phyloP scores from a whole-genome alignment of 2,329 filamentous ascomycete species.

The Rutstroemia sp. region DNA sequence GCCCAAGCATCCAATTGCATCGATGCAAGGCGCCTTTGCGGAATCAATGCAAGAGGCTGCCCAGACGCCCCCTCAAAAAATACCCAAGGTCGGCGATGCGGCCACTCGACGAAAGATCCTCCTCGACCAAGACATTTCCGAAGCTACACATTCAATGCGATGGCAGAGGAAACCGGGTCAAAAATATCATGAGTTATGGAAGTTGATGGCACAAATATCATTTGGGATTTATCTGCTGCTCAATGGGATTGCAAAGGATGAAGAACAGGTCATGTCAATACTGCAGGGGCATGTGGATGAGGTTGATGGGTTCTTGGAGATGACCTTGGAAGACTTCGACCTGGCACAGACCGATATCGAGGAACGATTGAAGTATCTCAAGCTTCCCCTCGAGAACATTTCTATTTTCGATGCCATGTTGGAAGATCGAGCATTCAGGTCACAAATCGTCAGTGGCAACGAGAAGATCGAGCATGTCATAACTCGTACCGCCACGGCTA shows the following conservation, averaged over 20 bases:
- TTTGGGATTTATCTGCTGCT: conserved; percentile 88
- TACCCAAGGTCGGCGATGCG: conserved; percentile 50
- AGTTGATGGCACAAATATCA: conserved; percentile 84
- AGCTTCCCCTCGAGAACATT: conserved; percentile 76
- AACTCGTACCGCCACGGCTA: conserved; percentile 64
- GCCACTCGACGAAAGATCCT: conserved; percentile 57
- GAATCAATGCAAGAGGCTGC: conserved; percentile 72
- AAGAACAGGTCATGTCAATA: conserved; percentile 80
- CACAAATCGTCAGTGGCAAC: conserved; percentile 78
- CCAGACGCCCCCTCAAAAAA: conserved; percentile 36
- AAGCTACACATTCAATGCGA: conserved; percentile 61
- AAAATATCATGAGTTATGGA: conserved; percentile 79
- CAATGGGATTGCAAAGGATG: conserved; percentile 79
- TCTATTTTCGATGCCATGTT: conserved; percentile 81
- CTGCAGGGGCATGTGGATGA: conserved; percentile 90
- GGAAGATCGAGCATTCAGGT: conserved; percentile 73
- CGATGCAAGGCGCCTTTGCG: conserved; percentile 75
- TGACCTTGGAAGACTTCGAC: conserved; percentile 76
- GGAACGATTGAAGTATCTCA: conserved; percentile 71
- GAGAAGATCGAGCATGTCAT: conserved; percentile 87
- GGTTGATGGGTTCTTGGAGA: conserved; percentile 83
- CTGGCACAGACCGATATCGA: conserved; percentile 71
- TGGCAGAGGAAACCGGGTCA: conserved; percentile 74
- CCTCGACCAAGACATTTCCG: conserved; percentile 59
- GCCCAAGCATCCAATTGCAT: conserved; percentile 62